Conservation (phyloP, 139 green algal species). For the Volvox africanus region DNA sequence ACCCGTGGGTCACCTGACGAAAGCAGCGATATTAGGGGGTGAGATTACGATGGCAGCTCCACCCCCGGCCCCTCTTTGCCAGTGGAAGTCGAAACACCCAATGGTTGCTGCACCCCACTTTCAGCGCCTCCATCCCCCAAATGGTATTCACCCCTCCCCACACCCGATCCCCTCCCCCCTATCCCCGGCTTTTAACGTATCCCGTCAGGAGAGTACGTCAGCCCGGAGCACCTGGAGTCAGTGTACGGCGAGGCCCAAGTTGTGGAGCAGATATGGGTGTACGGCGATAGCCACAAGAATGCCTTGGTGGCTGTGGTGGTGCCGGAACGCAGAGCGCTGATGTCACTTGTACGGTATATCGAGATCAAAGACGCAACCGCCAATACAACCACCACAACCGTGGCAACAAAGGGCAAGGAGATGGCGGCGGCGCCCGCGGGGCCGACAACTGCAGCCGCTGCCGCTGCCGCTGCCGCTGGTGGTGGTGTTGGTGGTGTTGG, state of each 20-base stretch:
- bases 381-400: neutral
- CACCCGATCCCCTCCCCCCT: too few relatives aligned
- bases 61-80: too few relatives aligned
- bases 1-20: too few relatives aligned
- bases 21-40: too few relatives aligned
- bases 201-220: constrained; percentile 74
- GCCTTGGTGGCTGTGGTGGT: constrained; percentile 91
- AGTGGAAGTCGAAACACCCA: too few relatives aligned
- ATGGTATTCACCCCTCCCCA: too few relatives aligned
- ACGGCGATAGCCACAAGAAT: constrained; percentile 78
- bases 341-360: constrained; percentile 58
- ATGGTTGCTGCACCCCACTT: too few relatives aligned
- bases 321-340: constrained; percentile 71
- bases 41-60: too few relatives aligned
- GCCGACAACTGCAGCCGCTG: neutral
- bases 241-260: constrained; percentile 74
- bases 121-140: neutral
- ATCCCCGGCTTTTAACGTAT: too few relatives aligned
- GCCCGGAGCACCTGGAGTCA: constrained; percentile 91
- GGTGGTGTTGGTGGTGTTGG: neutral
- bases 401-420: neutral
- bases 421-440: neutral
- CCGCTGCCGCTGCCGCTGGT: neutral
- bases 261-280: constrained; percentile 91
- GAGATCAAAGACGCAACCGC: neutral